A percentile compares a stretch with the other conserved stretches of the same genome.
Conservation (phyloP, 805 yeast genomes). For the Starmera dryadoides region DNA sequence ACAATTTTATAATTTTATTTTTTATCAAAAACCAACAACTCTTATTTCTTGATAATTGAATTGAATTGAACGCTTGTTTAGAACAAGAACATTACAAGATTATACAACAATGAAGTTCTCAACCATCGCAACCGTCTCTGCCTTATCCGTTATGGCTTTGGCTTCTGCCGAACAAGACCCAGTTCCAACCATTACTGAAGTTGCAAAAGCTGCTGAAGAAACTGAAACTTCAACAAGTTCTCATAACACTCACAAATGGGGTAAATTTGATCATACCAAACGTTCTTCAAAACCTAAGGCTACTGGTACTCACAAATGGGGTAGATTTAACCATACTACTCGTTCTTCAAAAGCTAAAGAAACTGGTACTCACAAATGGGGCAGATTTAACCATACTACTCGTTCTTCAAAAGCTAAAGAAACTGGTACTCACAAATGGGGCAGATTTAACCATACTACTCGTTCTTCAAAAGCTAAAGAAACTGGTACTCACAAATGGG, state of each 20-base stretch:
- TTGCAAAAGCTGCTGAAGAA: constrained; percentile 17
- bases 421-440: constrained; percentile 41
- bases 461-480: constrained; percentile 23
- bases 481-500: constrained; percentile 44
- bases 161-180: constrained; percentile 11
- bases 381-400: constrained; percentile 40
- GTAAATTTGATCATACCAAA: constrained; percentile 42
- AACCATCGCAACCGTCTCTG: constrained; percentile 13
- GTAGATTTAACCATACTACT: constrained; percentile 39
- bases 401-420: constrained; percentile 23
- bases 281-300: constrained; percentile 20
- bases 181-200: not conserved
- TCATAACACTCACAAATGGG: constrained; percentile 44
- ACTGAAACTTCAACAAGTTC: constrained; percentile 26
- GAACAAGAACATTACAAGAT: no score
- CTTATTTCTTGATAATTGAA: no score
- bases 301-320: constrained; percentile 46
- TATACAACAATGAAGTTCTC: constrained; percentile 15
- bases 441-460: constrained; percentile 38
- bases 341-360: constrained; percentile 25
- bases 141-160: constrained; percentile 14
- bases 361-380: constrained; percentile 47
- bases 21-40: no score
- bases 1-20: no score
- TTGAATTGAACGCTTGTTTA: no score